These are phyloP conservation scores for Acarospora socialis DNA, from an alignment of 2,329 filamentous ascomycete genomes.

Conservation along the genomic window DNA sequence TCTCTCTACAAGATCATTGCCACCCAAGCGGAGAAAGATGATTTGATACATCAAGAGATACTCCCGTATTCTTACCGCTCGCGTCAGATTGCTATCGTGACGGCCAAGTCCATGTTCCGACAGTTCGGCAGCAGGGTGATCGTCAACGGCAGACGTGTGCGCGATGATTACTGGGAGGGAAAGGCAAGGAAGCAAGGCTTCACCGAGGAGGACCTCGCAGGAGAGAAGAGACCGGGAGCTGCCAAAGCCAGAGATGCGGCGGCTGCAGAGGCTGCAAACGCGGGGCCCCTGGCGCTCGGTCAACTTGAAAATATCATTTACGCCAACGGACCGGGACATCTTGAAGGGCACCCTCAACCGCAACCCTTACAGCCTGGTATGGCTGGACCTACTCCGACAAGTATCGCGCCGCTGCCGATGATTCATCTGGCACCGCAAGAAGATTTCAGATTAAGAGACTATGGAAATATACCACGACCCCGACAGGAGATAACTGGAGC, in stretches of 20 bases:
- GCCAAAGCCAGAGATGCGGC: conserved; percentile 76
- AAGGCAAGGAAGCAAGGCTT: conserved; percentile 97
- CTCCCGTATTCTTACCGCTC: conserved; percentile 94
- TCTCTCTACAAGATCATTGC: conserved; percentile 97
- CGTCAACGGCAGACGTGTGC: conserved; percentile 72
- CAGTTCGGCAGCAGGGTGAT: conserved; percentile 95
- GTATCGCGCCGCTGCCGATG: conserved; percentile 62
- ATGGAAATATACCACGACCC: conserved; percentile 67
- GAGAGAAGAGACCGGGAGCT: conserved; percentile 88
- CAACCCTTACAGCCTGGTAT: conserved; percentile 60
- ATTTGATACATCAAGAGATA: conserved; percentile 87
- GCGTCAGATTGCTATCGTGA: conserved; percentile 96
- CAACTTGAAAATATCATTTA: conserved; percentile 85
- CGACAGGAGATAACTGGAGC: conserved; percentile 81
- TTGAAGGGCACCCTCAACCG: conserved; percentile 52
- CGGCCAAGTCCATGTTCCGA: conserved; percentile 93
- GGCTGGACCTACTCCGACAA: conserved; percentile 48
- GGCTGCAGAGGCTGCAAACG: conserved; percentile 48
- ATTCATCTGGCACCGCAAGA: conserved; percentile 69
- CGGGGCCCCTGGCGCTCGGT: conserved; percentile 45
- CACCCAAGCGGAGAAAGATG: conserved; percentile 89
- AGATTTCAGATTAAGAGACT: conserved; percentile 65
- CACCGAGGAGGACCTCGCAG: conserved; percentile 88
- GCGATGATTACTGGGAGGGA: conserved; percentile 97
- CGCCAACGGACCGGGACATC: conserved; percentile 54